Evolutionary conservation across 495 filamentous ascomycete species (phyloP), one percentile per base, ranked within the genome.

Genomic region (Annulohypoxylon stygium): DNA sequence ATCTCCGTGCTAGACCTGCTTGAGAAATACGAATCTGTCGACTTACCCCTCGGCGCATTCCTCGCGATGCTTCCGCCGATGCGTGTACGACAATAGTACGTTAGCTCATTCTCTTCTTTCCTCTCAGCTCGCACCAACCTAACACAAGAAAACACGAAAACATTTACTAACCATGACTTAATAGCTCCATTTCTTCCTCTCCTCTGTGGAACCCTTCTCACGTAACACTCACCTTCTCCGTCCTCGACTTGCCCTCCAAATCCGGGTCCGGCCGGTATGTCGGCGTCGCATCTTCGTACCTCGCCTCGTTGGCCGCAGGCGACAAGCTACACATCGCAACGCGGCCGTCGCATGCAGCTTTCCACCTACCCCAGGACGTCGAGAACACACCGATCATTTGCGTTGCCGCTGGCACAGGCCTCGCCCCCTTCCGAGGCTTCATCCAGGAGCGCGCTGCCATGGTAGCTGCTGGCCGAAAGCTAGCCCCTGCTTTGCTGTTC

Each of bases 371-470:
- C 0, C 65, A 77, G 4, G 87, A 90, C 71, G 78, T 87, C 2
- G 85, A 86, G 51, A 86, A 82, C 43, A 90, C 87, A 0, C 92
- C 92, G 0, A 81, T 93, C 69, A 88, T 93, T 67, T 89, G 90
- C 85, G 81, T 91, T 39, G 87, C 83, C 3, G 81, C 83, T 0
- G 59, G 90, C 78, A 33, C 90, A 54, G 73, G 91, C 0, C 76
- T 93, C 9, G 90, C 90, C 0, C 91, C 91, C 0, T 92, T 93
- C 85, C 85, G 90, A 0, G 90, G 89, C 5, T 93, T 93, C 75
- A 68, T 92, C 10, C 87, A 93, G 78, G 90, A 93, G 67, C 88
- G 91, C 9, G 88, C 87, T 0, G 83, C 83, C 37, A 85, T 85
- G 74, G 81, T 89, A 23, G 82, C 80, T 14, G 85, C 84, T 0